phyloP scores from a whole-genome alignment of 495 filamentous ascomycete species.

The Penicillium longicatenatum region DNA sequence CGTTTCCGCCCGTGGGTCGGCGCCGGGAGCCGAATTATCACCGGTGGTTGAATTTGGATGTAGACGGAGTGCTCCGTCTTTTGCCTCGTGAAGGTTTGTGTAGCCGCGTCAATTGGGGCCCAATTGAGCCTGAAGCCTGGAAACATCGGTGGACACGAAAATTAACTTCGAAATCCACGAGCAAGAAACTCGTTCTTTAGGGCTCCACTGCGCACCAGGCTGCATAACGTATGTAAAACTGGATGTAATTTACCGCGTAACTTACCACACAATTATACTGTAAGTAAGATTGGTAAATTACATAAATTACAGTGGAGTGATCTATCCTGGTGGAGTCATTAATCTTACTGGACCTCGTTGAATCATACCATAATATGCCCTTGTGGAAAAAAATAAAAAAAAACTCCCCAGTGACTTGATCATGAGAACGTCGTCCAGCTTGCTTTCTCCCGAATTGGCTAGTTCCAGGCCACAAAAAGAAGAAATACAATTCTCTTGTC shows the following conservation, averaged over 20 bases:
- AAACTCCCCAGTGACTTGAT: background rate
- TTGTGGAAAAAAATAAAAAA: background rate
- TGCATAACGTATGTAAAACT: background rate
- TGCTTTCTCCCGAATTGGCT: background rate
- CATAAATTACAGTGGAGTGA: background rate
- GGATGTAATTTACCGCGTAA: background rate
- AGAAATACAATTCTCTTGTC: background rate
- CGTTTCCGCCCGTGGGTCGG: constrained; percentile 1
- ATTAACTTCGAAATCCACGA: background rate
- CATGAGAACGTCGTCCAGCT: background rate
- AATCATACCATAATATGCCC: too few species aligned
- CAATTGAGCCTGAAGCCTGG: background rate
- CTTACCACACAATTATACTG: background rate
- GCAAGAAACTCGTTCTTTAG: background rate
- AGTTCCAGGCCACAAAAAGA: background rate
- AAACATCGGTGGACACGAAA: background rate
- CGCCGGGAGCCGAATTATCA: background rate
- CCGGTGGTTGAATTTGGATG: background rate
- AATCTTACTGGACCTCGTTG: background rate
- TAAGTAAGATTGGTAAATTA: background rate
- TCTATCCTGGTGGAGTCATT: background rate
- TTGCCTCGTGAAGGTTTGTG: background rate
- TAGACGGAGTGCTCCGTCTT: background rate
- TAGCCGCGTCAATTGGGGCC: background rate
- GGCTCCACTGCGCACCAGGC: background rate